Conservation (phyloP, 345 rosid genomes). For the Lagerstroemia speciosa region DNA sequence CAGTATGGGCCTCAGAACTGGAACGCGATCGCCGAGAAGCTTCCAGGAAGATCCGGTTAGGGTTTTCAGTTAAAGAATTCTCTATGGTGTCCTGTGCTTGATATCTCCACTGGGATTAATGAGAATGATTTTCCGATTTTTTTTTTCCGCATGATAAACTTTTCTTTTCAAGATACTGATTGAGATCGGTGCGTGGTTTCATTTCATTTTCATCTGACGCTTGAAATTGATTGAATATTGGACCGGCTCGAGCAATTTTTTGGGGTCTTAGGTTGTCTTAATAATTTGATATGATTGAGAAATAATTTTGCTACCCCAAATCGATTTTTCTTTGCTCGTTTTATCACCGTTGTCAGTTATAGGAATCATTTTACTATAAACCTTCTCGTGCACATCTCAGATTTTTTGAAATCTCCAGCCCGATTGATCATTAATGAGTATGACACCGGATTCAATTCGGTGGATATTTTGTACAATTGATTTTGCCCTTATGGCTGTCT, state of each 20-base stretch:
- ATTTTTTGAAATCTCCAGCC: too few species aligned
- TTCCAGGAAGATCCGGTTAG: constrained; percentile 68
- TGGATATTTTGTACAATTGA: too few species aligned
- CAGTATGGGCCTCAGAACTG: constrained; percentile 63
- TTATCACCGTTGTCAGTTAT: too few species aligned
- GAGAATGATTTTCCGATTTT: too few species aligned
- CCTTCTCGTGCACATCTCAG: too few species aligned
- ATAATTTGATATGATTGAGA: too few species aligned
- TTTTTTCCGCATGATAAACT: background rate
- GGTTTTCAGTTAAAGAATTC: background rate
- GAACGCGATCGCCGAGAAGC: constrained; percentile 67
- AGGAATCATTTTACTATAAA: too few species aligned
- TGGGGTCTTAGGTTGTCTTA: background rate
- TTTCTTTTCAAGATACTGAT: background rate
- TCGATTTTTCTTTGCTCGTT: too few species aligned
- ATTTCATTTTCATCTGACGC: background rate
- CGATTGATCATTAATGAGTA: too few species aligned
- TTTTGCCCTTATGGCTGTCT: too few species aligned
- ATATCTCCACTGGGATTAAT: background rate
- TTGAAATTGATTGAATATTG: background rate
- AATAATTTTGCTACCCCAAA: too few species aligned
- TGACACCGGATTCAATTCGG: too few species aligned
- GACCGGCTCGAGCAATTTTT: background rate
- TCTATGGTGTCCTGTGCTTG: background rate
- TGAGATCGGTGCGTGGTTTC: background rate